Base-by-base conservation (phyloP, 2,329 filamentous ascomycete species). In the Talaromyces sp. region DNA sequence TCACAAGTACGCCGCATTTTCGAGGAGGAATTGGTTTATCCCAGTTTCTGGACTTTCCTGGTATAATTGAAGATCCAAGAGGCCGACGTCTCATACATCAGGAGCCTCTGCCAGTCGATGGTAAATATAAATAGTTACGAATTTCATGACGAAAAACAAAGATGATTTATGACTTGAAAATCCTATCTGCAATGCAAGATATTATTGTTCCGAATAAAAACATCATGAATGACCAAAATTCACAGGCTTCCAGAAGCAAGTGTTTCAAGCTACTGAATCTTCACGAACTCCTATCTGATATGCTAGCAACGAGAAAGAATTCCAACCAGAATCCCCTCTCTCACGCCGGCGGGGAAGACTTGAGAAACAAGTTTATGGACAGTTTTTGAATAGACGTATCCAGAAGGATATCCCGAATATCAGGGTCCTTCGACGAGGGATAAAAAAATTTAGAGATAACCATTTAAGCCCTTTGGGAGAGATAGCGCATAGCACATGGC, bases 21-120 rank as follows among this genome's bases (percentile, higher is more conserved):
- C 67, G 94, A 99, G 75, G 94, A 97, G 70, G 94, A 99, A 72
- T 94, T 97, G 76, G 92, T 97, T 57, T 97, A 96, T 76, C 94
- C 94, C 40, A 97, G 92, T 73, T 97, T 95, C 74, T 97, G 93
- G 92, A 97, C 93, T 1, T 97, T 97, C 72, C 77, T 99, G 65
- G 87, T 97, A 40, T 96, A 74, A 75, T 22, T 97, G 64, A 87
- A 97, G 40, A 96, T 74, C 75, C 36, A 27, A 13, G 5, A 47
- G 32, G n/a, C 32, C 20, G 10, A 13, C 30, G 17, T 37, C n/a
- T 10, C 30, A 27, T 27, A 27, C 36, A 24, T 19, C 3, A 17
- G 36, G 8, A 6, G 30, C 20, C 27, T 24, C n/a, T 16, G 20
- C n/a, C n/a, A n/a, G n/a, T n/a, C n/a, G 29, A 14, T 17, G 17